phyloP scores from a whole-genome alignment of 2,329 filamentous ascomycete genomes.

The Calonectria hongkongensis region DNA sequence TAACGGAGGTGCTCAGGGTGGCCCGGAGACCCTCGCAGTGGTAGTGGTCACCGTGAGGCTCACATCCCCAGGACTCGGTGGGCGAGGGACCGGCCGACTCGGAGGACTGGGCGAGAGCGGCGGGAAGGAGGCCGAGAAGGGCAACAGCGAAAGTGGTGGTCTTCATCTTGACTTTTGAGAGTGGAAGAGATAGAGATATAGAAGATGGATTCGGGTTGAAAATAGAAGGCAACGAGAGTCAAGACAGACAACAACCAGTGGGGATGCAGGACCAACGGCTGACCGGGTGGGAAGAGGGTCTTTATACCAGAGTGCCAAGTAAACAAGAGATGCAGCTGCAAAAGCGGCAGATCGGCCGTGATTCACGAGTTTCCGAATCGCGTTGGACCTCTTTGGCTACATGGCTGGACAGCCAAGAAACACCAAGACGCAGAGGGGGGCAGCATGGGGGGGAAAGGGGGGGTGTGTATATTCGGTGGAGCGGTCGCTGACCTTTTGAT shows the following conservation, averaged over 20 bases:
- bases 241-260: conserved; percentile 3
- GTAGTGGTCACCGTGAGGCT: conserved; percentile 45
- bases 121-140: conserved; percentile 50
- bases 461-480: background rate
- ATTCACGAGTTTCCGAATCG: conserved; percentile 18
- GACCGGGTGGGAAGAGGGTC: conserved; percentile 7
- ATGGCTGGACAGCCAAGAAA: conserved; percentile 7
- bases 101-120: conserved; percentile 43
- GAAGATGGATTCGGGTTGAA: background rate
- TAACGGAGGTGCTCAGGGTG: conserved; percentile 29
- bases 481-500: conserved; percentile 7
- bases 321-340: conserved; percentile 14
- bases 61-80: conserved; percentile 46
- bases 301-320: conserved; percentile 28
- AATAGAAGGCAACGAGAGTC: conserved; percentile 29
- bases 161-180: conserved; percentile 50
- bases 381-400: background rate
- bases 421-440: too few species aligned
- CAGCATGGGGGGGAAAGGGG: background rate
- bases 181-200: background rate
- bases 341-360: conserved; percentile 23
- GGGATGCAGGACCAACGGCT: conserved; percentile 37
- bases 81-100: conserved; percentile 47
- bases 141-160: conserved; percentile 48
- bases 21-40: conserved; percentile 52